Base-by-base conservation (phyloP, 1,284 basidiomycete species). In the Meira nashicola region DNA sequence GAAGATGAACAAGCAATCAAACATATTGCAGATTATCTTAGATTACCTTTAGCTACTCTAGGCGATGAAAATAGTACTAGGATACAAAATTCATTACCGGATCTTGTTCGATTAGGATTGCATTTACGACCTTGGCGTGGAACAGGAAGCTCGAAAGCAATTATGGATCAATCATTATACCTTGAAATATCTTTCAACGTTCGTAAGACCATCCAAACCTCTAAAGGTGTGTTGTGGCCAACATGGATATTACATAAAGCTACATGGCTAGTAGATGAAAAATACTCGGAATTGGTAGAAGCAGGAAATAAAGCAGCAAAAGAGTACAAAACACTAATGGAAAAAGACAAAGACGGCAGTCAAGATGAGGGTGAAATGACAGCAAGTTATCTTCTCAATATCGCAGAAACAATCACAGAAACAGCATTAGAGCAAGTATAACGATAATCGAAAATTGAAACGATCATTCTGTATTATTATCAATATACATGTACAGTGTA, bases 101-200 rank as follows among this genome's bases (percentile, higher is more conserved):
- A 15, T 9, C 9, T 7, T 12, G 17, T 54, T 15, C 2, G 23
- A 40, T 5, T 54, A 12, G 37, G 53, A 23, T 37, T 54, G 8
- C 10, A 10, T 8, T 39, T 54, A 10, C 33, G 40, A 14, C 53
- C 53, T 9, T 46, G 38, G 53, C 53, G 38, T n/a, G 53, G 53
- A 23, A 28, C 37, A 11, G 0, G 59, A 57, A 51, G 55, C 62
- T 17, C 57, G 58, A 10, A 63, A 64, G 43, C 39, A 23, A n/a
- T 60, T 58, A 0, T 49, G 49, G 1, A 2, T 14, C 65, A 15
- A 25, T 62, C 38, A 38, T 43, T 23, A 39, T 60, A 1, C 58
- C 56, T 48, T 14, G 23, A 48, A 14, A 23, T 23, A 12, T 14
- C n/a, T 5, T 48, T 48, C 21, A 23, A 14, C 14, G 12, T 48